Evolutionary conservation across 2,329 filamentous ascomycete genomes (phyloP).

Genomic region (Rugonectria rugulosa): DNA sequence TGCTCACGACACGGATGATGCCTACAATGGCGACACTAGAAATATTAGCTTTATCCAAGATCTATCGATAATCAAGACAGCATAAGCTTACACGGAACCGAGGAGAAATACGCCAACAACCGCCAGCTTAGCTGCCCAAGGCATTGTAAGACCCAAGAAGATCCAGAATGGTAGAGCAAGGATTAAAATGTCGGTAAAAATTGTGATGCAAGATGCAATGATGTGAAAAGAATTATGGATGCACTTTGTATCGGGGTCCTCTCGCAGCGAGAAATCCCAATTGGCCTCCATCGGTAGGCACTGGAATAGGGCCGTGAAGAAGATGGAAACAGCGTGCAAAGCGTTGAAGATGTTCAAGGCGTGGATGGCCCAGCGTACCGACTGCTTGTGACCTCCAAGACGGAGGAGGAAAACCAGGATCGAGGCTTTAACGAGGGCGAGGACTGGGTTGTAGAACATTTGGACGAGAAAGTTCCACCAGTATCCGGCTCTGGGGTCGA

Average conservation of each 20-base stretch:
- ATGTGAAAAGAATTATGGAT: conserved; percentile 45
- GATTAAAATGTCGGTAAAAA: conserved; percentile 51
- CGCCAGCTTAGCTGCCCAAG: conserved; percentile 46
- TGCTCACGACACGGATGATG: conserved; percentile 41
- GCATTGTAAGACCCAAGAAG: conserved; percentile 50
- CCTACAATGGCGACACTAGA: conserved; percentile 40
- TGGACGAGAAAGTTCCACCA: conserved; percentile 51
- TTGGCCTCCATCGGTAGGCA: conserved; percentile 46
- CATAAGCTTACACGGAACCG: conserved; percentile 45
- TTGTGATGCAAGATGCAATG: conserved; percentile 46
- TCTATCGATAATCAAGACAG: too few relatives aligned
- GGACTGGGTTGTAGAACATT: conserved; percentile 53
- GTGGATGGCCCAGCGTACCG: conserved; percentile 40
- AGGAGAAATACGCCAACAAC: conserved; percentile 50
- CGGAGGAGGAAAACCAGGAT: conserved; percentile 53
- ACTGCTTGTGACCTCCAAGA: conserved; percentile 48
- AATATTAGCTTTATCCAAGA: conserved; percentile 39
- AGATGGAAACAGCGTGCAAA: conserved; percentile 44
- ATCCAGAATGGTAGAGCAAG: conserved; percentile 50
- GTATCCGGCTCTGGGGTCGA: conserved; percentile 28
- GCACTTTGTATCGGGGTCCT: conserved; percentile 41
- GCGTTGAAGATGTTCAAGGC: conserved; percentile 42
- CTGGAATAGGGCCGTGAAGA: conserved; percentile 50
- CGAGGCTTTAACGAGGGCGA: conserved; percentile 54
- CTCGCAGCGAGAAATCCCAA: conserved; percentile 39